These are phyloP conservation scores for Udeniomyces megalosporus DNA, from an alignment of 768 basidiomycete species.

Conservation along the genomic window DNA sequence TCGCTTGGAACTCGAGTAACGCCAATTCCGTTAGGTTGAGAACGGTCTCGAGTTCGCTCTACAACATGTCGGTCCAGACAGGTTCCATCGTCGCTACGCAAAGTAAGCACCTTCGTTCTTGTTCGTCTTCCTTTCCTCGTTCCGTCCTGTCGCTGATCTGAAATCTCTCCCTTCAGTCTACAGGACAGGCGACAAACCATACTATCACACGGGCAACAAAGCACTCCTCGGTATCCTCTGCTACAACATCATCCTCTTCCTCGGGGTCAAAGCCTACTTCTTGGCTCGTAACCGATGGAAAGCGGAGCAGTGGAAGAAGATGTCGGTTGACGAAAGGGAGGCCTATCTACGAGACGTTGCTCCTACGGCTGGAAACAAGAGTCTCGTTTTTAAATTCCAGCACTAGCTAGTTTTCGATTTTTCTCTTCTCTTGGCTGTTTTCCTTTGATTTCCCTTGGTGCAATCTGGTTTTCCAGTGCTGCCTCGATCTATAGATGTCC, in stretches of 20 bases:
- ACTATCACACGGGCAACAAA: not conserved
- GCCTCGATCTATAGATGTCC: no score
- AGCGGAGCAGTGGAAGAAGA: not conserved
- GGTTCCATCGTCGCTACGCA: not conserved
- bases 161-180: slow-evolving; percentile 38
- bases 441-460: no score
- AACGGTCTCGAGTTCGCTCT: not conserved
- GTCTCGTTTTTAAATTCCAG: not conserved
- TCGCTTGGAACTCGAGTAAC: slow-evolving; percentile 29
- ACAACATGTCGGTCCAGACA: not conserved
- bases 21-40: slow-evolving; percentile 12
- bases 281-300: not conserved
- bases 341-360: not conserved
- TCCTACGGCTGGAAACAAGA: not conserved
- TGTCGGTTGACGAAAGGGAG: not conserved
- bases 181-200: slow-evolving; percentile 33
- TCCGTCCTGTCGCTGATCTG: no score
- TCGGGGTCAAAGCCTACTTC: not conserved
- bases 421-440: no score
- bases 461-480: no score
- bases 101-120: not conserved
- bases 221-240: not conserved
- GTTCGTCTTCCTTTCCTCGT: no score
- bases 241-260: not conserved
- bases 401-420: no score